These are phyloP conservation scores for Cutaneotrichosporon cavernicola DNA, from an alignment of 1,284 basidiomycete species.

Conservation along the genomic window DNA sequence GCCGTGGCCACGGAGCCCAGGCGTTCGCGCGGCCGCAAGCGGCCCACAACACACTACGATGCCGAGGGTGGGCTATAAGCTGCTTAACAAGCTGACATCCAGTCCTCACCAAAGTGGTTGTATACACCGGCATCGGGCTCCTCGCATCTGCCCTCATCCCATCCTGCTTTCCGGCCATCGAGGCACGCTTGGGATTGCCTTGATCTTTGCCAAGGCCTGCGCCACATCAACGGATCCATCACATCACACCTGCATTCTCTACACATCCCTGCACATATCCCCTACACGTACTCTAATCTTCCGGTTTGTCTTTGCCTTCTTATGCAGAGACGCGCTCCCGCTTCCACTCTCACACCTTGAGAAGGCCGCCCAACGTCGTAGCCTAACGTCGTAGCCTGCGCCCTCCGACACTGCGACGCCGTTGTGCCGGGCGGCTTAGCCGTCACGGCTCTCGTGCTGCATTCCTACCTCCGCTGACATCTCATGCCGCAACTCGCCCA, in stretches of 20 bases:
- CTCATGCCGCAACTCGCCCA: background rate
- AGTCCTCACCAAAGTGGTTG: constrained; percentile 89
- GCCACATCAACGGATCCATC: background rate
- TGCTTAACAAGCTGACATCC: background rate
- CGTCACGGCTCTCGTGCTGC: background rate
- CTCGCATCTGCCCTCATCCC: constrained; percentile 59
- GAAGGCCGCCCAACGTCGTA: background rate
- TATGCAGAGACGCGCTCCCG: background rate
- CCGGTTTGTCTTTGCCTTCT: background rate
- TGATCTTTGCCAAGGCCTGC: background rate
- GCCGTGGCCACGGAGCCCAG: background rate
- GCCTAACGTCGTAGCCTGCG: too few relatives aligned
- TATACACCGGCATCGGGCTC: constrained; percentile 80
- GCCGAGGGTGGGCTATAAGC: constrained; percentile 67
- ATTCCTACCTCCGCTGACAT: background rate
- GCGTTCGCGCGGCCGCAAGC: constrained; percentile 1
- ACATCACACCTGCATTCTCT: background rate
- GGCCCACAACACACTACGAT: constrained; percentile 54
- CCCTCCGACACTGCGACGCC: background rate
- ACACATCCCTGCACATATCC: background rate
- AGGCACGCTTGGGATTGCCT: background rate
- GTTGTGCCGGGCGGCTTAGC: background rate
- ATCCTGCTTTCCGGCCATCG: background rate
- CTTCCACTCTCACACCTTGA: background rate
- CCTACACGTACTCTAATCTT: background rate